Evolutionary conservation across 352 stramenopile genomes (phyloP), one percentile per base, ranked within the genome.

Genomic region (Globisporangium cylindrosporum): DNA sequence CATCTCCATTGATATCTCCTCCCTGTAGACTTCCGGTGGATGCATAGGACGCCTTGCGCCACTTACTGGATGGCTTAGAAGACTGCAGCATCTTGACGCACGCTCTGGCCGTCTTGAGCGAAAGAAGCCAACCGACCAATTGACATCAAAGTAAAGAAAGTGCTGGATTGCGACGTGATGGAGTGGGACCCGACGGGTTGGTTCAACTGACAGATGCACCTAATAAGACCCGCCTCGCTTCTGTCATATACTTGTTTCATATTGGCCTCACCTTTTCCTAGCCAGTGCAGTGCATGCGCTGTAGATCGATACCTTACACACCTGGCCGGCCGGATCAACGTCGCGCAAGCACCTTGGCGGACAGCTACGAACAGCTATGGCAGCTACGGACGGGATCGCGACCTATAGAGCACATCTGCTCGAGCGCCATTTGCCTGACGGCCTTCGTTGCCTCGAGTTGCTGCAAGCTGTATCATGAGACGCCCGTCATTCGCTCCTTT

Each of bases 181-280:
- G 5, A 7, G 18, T 51, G 43, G 43, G 43, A 51, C 54, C 24
- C 38, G 22, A 6, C n/a, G 12, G 27, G 3, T 32, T 24, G 25
- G 18, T 27, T n/a, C 27, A 60, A 60, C 54, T 41, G 22, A 27
- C 54, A 60, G 54, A 43, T 60, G 54, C 24, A 22, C 32, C 53
- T 20, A 41, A 38, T 32, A 38, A 36, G 53, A 15, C 12, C 15
- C 5, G 15, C 41, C 18, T 49, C 32, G 32, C 32, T 46, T 8
- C 41, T 20, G 5, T 20, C 14, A 49, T 3, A 49, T 18, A 51
- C 18, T 8, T 22, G 3, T 12, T 22, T 51, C 18, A 46, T 46
- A 46, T 46, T 46, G 38, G 38, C 12, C 32, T 36, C 43, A 51
- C 18, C 4, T 22, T 8, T n/a, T 49, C 18, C 6, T 20, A 51